Evolutionary conservation across 2,329 filamentous ascomycete species (phyloP), one percentile per base, ranked within the genome.

Genomic region (Talaromyces rugulosus): DNA sequence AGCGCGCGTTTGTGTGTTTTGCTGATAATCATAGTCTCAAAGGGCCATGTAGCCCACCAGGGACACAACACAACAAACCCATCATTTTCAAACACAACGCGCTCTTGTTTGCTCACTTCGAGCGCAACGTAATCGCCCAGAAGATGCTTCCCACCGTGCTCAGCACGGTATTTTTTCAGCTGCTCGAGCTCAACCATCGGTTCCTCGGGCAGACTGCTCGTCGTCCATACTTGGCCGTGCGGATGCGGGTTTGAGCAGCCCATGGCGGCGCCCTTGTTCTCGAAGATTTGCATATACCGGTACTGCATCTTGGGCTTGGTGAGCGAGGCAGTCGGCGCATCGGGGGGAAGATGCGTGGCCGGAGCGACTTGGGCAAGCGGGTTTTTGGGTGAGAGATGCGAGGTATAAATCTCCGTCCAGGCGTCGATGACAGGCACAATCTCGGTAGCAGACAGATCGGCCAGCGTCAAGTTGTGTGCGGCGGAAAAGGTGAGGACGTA

Each of bases 31-130:
- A 99, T 89, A 54, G 94, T 89, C 80, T 99, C 95, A 65, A 97
- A 99, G 0, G 95, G 95, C 95, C 95, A 99, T 18, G 92, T 84
- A 0, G 92, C 95, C 95, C 95, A 99, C 92, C 95, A 99, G 0
- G 95, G 95, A 71, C 93, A 96, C 16, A 98, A 85, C 0, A 93
- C 89, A 50, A 96, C 80, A 75, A 98, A 99, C 0, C 82, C 82
- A 11, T 85, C 85, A 73, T 99, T 99, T 74, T 96, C 88, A 73
- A 90, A 96, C 0, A 99, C 90, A 8, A 96, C 84, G 11, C 95
- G 87, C 77, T 96, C 92, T 67, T 87, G 79, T 78, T 96, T 96
- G 69, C 88, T 83, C 59, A 88, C 80, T 75, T 99, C 95, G 3
- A 97, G 81, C 70, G 87, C 84, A 1, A 90, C 92, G 72, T 98